Evolutionary conservation across 352 stramenopile species (phyloP).

Genomic region (Globisporangium lucens): DNA sequence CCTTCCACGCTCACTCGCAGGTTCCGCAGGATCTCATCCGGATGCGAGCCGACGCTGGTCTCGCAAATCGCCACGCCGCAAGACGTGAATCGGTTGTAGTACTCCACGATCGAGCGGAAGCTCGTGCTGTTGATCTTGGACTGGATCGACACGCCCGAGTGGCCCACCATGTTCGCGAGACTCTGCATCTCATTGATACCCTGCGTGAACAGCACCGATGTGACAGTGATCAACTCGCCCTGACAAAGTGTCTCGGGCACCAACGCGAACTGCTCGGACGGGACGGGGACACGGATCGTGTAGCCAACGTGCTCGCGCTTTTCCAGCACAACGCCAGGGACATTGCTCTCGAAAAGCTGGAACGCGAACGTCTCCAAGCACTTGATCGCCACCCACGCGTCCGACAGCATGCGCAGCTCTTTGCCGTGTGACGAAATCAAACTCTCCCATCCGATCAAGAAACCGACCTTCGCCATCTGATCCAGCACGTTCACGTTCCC

Average conservation of each 20-base stretch:
- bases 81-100: constrained; percentile 65
- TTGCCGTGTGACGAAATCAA: constrained; percentile 94
- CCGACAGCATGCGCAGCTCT: constrained; percentile 94
- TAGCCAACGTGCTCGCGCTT: constrained; percentile 64
- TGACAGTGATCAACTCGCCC: constrained; percentile 65
- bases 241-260: constrained; percentile 50
- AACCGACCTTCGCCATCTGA: constrained; percentile 71
- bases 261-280: constrained; percentile 34
- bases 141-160: constrained; percentile 80
- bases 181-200: constrained; percentile 95
- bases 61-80: constrained; percentile 41
- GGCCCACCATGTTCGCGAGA: constrained; percentile 86
- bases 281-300: constrained; percentile 57
- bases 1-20: constrained; percentile 59
- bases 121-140: constrained; percentile 80
- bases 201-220: constrained; percentile 82
- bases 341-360: constrained; percentile 52
- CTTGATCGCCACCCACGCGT: constrained; percentile 88
- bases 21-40: constrained; percentile 67
- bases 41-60: constrained; percentile 51
- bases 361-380: constrained; percentile 84
- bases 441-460: constrained; percentile 93
- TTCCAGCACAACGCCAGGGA: constrained; percentile 53
- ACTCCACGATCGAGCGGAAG: constrained; percentile 66
- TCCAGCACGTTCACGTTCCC: constrained; percentile 55